Base-by-base conservation (phyloP, 73 alveolate species). In the Uronychia setigera region DNA sequence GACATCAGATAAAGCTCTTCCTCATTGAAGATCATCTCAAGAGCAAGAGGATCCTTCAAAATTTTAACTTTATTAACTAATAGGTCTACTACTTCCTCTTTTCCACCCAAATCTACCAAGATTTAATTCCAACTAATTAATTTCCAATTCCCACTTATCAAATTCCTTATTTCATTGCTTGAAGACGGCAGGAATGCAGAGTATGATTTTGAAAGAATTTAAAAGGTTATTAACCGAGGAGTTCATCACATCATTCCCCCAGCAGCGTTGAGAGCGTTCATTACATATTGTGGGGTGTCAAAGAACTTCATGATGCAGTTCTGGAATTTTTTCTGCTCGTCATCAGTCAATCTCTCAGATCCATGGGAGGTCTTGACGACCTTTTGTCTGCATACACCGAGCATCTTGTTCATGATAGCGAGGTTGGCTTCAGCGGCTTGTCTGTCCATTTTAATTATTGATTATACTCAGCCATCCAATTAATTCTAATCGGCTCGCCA, bases 371-470 rank as follows among this genome's bases (percentile, higher is more conserved):
- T 87, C 85, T 87, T 87, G 33, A 87, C 84, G 81, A 89, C 80
- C 93, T 87, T 87, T n/a, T 80, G 86, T 87, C 93, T 87, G 93
- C 93, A 87, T n/a, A 87, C 74, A 80, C 60, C 32, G 31, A 87
- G 82, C 88, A 86, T 86, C 80, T 86, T 86, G 35, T 83, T 58
- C 83, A 79, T 86, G 79, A 86, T 29, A 33, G 82, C 84, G 59
- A 86, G 31, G 79, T 86, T 35, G 87, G 87, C 87, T 80, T 86
- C 92, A 59, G 84, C 83, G 59, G 87, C 88, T 33, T 60, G 80
- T 86, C 92, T 79, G 75, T 86, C 92, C 92, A 86, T 86, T 76
- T 76, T n/a, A n/a, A n/a, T n/a, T n/a, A n/a, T n/a, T n/a, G n/a
- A n/a, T n/a, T 57, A 57, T 57, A n/a, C n/a, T n/a, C n/a, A n/a